A percentile compares a stretch with the other conserved stretches of the same genome.
Evolutionary conservation across 345 rosid species (phyloP).

Genomic region (Turritis glabra): DNA sequence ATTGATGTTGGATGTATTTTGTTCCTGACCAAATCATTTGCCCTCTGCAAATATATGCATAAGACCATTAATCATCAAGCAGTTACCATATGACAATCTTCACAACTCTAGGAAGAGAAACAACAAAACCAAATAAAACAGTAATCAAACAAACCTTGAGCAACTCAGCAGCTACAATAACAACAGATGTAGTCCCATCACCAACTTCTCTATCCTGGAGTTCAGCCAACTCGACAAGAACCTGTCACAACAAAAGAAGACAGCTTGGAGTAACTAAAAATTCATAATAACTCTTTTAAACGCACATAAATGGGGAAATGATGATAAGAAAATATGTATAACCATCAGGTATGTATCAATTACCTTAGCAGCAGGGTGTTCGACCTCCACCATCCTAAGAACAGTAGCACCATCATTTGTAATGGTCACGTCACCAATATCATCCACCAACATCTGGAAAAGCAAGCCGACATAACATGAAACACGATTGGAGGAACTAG

Average conservation of each 20-base stretch:
- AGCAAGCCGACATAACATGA: neutral
- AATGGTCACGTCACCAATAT: conserved; percentile 91
- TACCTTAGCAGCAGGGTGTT: conserved; percentile 99
- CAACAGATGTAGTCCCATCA: conserved; percentile 96
- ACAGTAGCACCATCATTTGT: conserved; percentile 97
- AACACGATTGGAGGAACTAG: neutral
- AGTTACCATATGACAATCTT: neutral
- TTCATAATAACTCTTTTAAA: neutral
- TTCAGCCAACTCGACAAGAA: conserved; percentile 96
- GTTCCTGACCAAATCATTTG: conserved; percentile 93
- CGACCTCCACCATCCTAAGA: conserved; percentile 91
- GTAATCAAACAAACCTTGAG: conserved; percentile 26
- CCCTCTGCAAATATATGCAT: conserved; percentile 58
- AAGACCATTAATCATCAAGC: conserved; percentile 12
- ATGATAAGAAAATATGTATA: neutral
- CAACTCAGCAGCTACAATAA: conserved; percentile 86
- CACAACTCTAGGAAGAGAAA: neutral
- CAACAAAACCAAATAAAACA: neutral
- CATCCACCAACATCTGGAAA: conserved; percentile 92
- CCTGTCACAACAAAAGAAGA: conserved; percentile 47
- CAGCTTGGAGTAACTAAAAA: neutral
- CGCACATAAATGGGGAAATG: neutral
- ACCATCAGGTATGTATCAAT: neutral
- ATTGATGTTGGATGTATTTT: conserved; percentile 98
- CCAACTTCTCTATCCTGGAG: conserved; percentile 98